Evolutionary conservation across 1,284 basidiomycete species (phyloP).

Genomic region (Agroathelia rolfsii): DNA sequence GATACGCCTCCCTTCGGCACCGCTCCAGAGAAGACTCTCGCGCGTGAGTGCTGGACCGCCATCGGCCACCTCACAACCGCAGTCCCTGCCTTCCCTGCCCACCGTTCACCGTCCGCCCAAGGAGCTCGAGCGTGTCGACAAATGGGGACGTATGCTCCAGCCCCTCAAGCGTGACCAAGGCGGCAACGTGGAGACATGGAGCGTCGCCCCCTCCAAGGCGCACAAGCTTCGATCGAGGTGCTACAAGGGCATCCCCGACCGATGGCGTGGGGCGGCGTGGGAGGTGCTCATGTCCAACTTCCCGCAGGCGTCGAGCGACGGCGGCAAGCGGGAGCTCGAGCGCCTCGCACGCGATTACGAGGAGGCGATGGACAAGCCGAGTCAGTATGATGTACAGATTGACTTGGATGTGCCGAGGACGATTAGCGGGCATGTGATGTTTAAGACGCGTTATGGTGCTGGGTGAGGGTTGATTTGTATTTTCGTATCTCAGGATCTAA

Average conservation of each 20-base stretch:
- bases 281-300: slow-evolving; percentile 58
- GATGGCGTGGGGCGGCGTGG: slow-evolving; percentile 93
- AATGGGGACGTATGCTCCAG: slow-evolving; percentile 85
- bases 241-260: slow-evolving; percentile 95
- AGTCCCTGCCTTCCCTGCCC: slow-evolving; percentile 36
- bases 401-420: slow-evolving; percentile 97
- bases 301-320: slow-evolving; percentile 34
- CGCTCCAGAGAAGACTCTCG: slow-evolving; percentile 53
- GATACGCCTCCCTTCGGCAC: slow-evolving; percentile 51
- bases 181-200: slow-evolving; percentile 72
- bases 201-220: slow-evolving; percentile 51
- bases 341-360: slow-evolving; percentile 46
- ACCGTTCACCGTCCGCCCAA: slow-evolving; percentile 39
- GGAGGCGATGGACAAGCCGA: slow-evolving; percentile 66
- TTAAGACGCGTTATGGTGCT: slow-evolving; percentile 90
- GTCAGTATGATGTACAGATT: slow-evolving; percentile 91
- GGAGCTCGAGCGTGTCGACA: slow-evolving; percentile 66
- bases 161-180: slow-evolving; percentile 61
- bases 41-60: slow-evolving; percentile 33
- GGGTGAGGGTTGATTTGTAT: slow-evolving; percentile 50
- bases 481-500: slow-evolving; percentile 8
- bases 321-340: slow-evolving; percentile 32
- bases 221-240: slow-evolving; percentile 61
- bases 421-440: slow-evolving; percentile 90
- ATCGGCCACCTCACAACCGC: slow-evolving; percentile 27